phyloP scores from a whole-genome alignment of 1,284 basidiomycete genomes.

The Hortiboletus rubellus region DNA sequence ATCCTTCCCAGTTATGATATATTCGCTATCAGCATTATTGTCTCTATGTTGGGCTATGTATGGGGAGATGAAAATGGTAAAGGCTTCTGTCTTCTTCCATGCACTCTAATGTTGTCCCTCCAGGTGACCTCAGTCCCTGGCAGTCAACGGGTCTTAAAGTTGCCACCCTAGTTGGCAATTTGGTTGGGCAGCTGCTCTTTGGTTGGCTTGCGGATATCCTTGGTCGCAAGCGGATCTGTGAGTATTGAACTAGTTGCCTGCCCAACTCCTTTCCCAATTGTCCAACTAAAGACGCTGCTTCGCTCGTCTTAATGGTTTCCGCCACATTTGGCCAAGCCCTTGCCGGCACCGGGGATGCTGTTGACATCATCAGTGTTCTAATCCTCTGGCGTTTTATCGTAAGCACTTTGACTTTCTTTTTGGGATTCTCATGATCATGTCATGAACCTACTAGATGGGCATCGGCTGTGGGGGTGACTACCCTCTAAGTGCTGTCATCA shows the following conservation, averaged over 20 bases:
- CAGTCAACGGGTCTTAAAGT: slow-evolving; percentile 29
- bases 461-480: slow-evolving; percentile 52
- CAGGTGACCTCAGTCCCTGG: slow-evolving; percentile 29
- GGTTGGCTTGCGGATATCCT: slow-evolving; percentile 55
- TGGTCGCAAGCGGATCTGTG: slow-evolving; percentile 49
- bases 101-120: slow-evolving; percentile 1
- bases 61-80: slow-evolving; percentile 27
- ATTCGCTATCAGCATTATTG: slow-evolving; percentile 25
- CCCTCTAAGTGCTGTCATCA: slow-evolving; percentile 48
- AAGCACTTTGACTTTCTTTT: slow-evolving; percentile 15
- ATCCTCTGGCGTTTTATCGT: slow-evolving; percentile 56
- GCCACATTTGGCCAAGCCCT: slow-evolving; percentile 50
- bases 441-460: slow-evolving; percentile 22
- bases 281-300: slow-evolving; percentile 47
- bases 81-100: background rate
- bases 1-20: slow-evolving; percentile 24
- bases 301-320: slow-evolving; percentile 54
- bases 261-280: background rate
- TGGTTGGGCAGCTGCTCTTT: slow-evolving; percentile 59
- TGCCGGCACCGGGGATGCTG: slow-evolving; percentile 47
- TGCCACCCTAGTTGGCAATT: slow-evolving; percentile 55
- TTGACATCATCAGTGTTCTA: slow-evolving; percentile 56
- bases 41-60: slow-evolving; percentile 30
- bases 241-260: slow-evolving; percentile 9
- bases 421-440: background rate